Percentiles rank a stretch among this genome's conserved stretches.
phyloP scores from a whole-genome alignment of 1,139 yeast genomes.

The Ashbya aceris region DNA sequence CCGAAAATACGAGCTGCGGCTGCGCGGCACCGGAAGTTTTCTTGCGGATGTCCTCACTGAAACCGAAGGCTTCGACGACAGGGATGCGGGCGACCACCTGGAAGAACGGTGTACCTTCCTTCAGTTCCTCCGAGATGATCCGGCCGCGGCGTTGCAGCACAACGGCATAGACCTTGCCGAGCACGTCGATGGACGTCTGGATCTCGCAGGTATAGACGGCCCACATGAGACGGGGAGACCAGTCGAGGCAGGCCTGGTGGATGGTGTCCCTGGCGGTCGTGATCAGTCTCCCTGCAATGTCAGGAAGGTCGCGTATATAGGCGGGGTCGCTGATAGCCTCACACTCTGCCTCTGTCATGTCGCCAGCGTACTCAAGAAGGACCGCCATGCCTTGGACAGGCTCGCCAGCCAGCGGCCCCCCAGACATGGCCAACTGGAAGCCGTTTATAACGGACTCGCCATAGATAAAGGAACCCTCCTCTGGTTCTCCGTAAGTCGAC shows the following conservation, averaged over 20 bases:
- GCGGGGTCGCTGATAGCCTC: slow-evolving; percentile 25
- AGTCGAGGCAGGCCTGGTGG: slow-evolving; percentile 57
- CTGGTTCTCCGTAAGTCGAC: slow-evolving; percentile 21
- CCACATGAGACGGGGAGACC: slow-evolving; percentile 82
- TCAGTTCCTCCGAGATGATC: slow-evolving; percentile 86
- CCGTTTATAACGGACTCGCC: slow-evolving; percentile 72
- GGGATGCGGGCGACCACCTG: slow-evolving; percentile 80
- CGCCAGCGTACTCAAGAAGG: slow-evolving; percentile 35
- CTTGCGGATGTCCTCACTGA: slow-evolving; percentile 89
- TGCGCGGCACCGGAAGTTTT: slow-evolving; percentile 95
- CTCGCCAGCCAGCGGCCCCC: slow-evolving; percentile 86
- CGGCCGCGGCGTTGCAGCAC: slow-evolving; percentile 83
- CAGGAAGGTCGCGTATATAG: slow-evolving; percentile 25
- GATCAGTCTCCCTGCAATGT: slow-evolving; percentile 61
- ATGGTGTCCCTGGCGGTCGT: slow-evolving; percentile 67
- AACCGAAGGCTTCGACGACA: slow-evolving; percentile 94
- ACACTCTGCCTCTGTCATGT: slow-evolving; percentile 32
- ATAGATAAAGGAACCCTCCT: slow-evolving; percentile 35
- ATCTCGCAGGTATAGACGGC: slow-evolving; percentile 94
- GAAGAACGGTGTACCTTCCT: slow-evolving; percentile 96
- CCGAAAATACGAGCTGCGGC: slow-evolving; percentile 87
- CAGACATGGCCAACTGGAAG: slow-evolving; percentile 70
- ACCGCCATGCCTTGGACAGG: slow-evolving; percentile 76
- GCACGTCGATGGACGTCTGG: slow-evolving; percentile 88
- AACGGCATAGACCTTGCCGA: slow-evolving; percentile 93